Evolutionary conservation across 2,329 filamentous ascomycete species (phyloP).

Genomic region (Aspergillus phoenicis): DNA sequence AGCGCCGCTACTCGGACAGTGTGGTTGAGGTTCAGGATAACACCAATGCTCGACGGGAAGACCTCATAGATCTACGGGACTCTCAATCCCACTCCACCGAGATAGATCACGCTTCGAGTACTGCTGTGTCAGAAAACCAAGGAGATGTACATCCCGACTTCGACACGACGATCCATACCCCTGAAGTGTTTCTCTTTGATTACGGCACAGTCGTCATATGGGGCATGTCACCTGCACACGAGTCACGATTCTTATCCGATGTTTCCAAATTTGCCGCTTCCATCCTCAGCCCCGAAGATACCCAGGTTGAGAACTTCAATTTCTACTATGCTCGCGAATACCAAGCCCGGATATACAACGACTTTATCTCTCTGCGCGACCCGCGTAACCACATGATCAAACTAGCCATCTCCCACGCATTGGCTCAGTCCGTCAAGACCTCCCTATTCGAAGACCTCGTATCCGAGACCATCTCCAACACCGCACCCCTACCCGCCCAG

Average conservation of each 20-base stretch:
- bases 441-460: slow-evolving; percentile 95
- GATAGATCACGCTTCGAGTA: slow-evolving; percentile 25
- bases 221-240: slow-evolving; percentile 92
- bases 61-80: slow-evolving; percentile 64
- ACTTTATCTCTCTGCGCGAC: slow-evolving; percentile 93
- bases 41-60: slow-evolving; percentile 58
- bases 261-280: slow-evolving; percentile 92
- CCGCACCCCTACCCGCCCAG: slow-evolving; percentile 88
- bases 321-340: slow-evolving; percentile 99
- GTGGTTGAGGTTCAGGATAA: slow-evolving; percentile 68
- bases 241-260: slow-evolving; percentile 88
- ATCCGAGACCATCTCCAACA: slow-evolving; percentile 87
- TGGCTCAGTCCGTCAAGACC: slow-evolving; percentile 96
- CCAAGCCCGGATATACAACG: slow-evolving; percentile 98
- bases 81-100: slow-evolving; percentile 36
- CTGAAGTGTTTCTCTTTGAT: slow-evolving; percentile 94
- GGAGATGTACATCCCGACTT: slow-evolving; percentile 61
- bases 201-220: slow-evolving; percentile 98
- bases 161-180: slow-evolving; percentile 84
- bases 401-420: slow-evolving; percentile 89
- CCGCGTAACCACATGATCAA: slow-evolving; percentile 99
- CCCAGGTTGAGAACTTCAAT: slow-evolving; percentile 97
- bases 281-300: slow-evolving; percentile 82
- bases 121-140: slow-evolving; percentile 36
- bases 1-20: slow-evolving; percentile 69